Percentiles rank a stretch among this genome's conserved stretches.
Evolutionary conservation across 768 basidiomycete genomes (phyloP).

Genomic region (Russula emetica): DNA sequence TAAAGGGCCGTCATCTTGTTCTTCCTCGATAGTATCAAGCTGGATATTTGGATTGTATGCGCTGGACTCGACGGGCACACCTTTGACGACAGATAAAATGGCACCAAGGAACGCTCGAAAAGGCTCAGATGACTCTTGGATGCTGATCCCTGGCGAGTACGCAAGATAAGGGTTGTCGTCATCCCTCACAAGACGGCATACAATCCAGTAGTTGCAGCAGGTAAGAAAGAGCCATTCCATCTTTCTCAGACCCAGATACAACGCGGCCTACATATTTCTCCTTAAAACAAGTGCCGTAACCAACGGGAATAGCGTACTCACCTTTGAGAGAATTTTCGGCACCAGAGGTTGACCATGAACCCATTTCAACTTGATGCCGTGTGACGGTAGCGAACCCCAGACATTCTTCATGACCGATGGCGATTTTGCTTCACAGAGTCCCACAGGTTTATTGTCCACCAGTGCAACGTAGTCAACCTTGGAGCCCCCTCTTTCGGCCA

Average conservation of each 20-base stretch:
- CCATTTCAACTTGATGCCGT: not conserved
- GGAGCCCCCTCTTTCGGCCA: not conserved
- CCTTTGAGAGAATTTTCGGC: not conserved
- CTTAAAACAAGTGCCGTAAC: not conserved
- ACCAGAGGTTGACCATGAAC: not conserved
- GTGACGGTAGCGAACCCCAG: not conserved
- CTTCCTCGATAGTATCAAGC: not conserved
- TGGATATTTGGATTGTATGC: not conserved
- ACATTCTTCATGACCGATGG: not conserved
- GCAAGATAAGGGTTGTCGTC: not conserved
- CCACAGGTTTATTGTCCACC: not conserved
- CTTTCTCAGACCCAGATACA: not conserved
- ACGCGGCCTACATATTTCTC: not conserved
- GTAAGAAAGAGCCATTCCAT: constrained; percentile 7
- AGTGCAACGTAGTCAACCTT: not conserved
- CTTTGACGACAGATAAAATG: not conserved
- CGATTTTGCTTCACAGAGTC: not conserved
- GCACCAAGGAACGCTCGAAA: not conserved
- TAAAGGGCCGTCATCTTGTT: not conserved
- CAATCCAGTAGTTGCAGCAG: not conserved
- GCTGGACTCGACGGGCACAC: no score
- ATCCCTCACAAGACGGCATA: not conserved
- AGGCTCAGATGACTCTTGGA: not conserved
- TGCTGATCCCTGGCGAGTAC: not conserved
- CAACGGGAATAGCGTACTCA: not conserved